phyloP scores from a whole-genome alignment of 768 basidiomycete genomes.

The Cyclocybe aegerita region DNA sequence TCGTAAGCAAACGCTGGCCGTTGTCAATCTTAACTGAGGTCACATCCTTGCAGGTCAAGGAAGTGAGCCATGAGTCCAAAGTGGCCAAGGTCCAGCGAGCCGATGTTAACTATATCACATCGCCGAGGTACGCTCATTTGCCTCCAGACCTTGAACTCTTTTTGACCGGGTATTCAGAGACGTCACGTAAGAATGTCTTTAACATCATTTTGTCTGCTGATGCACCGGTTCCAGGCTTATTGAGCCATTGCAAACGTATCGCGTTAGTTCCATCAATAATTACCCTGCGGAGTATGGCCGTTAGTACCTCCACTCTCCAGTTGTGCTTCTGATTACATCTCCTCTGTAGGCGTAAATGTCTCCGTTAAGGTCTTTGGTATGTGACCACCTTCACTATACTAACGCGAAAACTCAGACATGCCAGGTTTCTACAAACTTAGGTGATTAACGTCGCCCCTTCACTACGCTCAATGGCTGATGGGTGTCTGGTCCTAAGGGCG shows the following conservation, averaged over 20 bases:
- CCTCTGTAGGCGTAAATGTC: slow-evolving; percentile 54
- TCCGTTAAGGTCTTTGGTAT: slow-evolving; percentile 73
- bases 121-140: slow-evolving; percentile 47
- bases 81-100: slow-evolving; percentile 67
- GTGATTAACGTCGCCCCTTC: slow-evolving; percentile 25
- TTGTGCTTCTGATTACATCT: background rate
- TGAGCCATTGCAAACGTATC: slow-evolving; percentile 73
- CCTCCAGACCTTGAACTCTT: background rate
- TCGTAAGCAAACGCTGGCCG: slow-evolving; percentile 44
- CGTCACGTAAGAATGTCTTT: slow-evolving; percentile 55
- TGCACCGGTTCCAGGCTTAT: slow-evolving; percentile 51
- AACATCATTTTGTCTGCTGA: background rate
- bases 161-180: slow-evolving; percentile 43
- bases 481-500: slow-evolving; percentile 38
- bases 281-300: slow-evolving; percentile 73
- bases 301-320: slow-evolving; percentile 31
- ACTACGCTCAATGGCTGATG: background rate
- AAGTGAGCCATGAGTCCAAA: slow-evolving; percentile 78
- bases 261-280: slow-evolving; percentile 63
- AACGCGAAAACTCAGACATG: background rate
- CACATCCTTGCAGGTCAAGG: slow-evolving; percentile 52
- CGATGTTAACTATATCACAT: slow-evolving; percentile 86
- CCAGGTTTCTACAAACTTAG: slow-evolving; percentile 81
- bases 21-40: background rate
- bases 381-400: slow-evolving; percentile 14